These are phyloP conservation scores for Ophiocordyceps camponoti-leonardi DNA, from an alignment of 2,329 filamentous ascomycete genomes.

Conservation along the genomic window DNA sequence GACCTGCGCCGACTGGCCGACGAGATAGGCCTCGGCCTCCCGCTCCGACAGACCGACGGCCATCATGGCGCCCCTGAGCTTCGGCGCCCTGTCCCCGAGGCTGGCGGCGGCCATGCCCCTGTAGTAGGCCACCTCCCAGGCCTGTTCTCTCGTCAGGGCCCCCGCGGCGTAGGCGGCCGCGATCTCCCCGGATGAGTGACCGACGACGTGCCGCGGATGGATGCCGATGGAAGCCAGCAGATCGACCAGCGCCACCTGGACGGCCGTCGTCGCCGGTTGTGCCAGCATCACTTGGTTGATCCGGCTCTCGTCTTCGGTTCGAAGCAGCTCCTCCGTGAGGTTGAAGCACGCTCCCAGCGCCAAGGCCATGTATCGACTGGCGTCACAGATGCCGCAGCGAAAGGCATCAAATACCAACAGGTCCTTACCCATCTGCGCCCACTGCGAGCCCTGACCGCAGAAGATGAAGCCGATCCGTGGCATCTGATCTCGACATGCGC, in stretches of 20 bases:
- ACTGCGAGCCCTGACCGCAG: slow-evolving; percentile 25
- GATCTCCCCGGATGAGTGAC: slow-evolving; percentile 30
- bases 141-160: slow-evolving; percentile 16
- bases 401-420: slow-evolving; percentile 24
- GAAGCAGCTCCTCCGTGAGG: slow-evolving; percentile 18
- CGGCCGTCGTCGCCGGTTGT: slow-evolving; percentile 22
- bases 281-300: slow-evolving; percentile 19
- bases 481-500: slow-evolving; percentile 9
- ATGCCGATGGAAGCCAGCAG: slow-evolving; percentile 17
- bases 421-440: slow-evolving; percentile 23
- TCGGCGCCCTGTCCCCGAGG: slow-evolving; percentile 10
- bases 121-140: slow-evolving; percentile 24
- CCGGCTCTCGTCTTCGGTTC: slow-evolving; percentile 6
- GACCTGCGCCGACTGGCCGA: slow-evolving; percentile 12
- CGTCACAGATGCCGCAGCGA: slow-evolving; percentile 18
- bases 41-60: slow-evolving; percentile 17
- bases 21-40: slow-evolving; percentile 12
- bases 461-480: slow-evolving; percentile 23
- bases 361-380: slow-evolving; percentile 12
- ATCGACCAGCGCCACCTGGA: slow-evolving; percentile 25
- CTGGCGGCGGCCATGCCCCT: slow-evolving; percentile 18
- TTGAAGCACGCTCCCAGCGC: slow-evolving; percentile 15
- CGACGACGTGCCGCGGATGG: slow-evolving; percentile 17
- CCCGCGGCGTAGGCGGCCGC: slow-evolving; percentile 24
- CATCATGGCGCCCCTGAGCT: slow-evolving; percentile 22